Conservation (phyloP, 2,329 filamentous ascomycete genomes). For the Penicillium rolfsii region DNA sequence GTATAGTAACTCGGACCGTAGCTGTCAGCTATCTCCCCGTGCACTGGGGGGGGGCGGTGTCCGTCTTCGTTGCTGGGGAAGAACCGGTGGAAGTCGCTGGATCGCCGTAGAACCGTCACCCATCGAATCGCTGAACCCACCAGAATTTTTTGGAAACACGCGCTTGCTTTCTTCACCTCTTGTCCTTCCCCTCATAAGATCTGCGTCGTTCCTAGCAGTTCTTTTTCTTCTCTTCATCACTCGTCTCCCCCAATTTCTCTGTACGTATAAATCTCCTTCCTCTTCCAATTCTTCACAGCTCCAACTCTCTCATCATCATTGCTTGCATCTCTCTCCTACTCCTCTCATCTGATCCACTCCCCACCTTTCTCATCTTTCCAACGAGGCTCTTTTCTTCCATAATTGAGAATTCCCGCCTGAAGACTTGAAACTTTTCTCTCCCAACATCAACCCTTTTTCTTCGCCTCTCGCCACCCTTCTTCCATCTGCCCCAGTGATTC, state of each 20-base stretch:
- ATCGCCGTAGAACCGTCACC: constrained; percentile 43
- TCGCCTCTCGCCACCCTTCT: constrained; percentile 18
- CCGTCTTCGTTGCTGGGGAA: constrained; percentile 27
- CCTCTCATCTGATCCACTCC: neutral
- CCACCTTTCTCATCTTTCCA: constrained; percentile 12
- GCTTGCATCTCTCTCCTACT: neutral
- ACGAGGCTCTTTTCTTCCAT: neutral
- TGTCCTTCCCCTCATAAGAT: constrained; percentile 19
- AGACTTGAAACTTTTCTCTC: neutral
- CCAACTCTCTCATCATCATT: constrained; percentile 4
- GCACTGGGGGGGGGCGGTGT: neutral
- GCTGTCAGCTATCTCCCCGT: too few species aligned
- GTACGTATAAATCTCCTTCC: constrained; percentile 10
- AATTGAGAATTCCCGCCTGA: neutral
- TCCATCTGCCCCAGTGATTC: constrained; percentile 12
- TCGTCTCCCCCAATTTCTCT: constrained; percentile 4
- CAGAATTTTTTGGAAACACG: constrained; percentile 38
- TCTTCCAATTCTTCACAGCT: neutral
- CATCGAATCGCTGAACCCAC: constrained; percentile 14
- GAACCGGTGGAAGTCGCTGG: constrained; percentile 44
- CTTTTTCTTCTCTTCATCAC: constrained; percentile 20
- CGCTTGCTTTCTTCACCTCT: constrained; percentile 26
- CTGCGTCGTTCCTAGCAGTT: constrained; percentile 26
- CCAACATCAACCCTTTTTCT: neutral
- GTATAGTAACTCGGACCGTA: neutral